Base-by-base conservation (phyloP, 2,329 filamentous ascomycete species). In the Aquanectria penicillioides region DNA sequence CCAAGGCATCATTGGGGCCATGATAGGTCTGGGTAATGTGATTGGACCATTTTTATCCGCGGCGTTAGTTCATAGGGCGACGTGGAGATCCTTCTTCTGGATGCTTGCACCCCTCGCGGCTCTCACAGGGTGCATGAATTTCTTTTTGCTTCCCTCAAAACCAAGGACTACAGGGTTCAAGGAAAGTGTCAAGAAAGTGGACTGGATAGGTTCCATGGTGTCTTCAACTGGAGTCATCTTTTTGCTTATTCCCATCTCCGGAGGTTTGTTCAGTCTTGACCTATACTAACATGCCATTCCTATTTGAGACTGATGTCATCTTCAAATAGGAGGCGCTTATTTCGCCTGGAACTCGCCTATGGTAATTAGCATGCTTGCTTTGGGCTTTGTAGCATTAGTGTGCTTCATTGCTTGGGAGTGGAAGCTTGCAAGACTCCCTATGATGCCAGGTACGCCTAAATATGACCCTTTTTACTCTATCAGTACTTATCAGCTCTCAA, bases 381-480 rank as follows among this genome's bases (percentile, higher is more conserved):
- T 93, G 62, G 91, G 91, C 13, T 71, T 83, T 8, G 59, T 89
- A 13, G 81, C 82, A 3, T 80, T 89, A 50, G 80, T 67, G 9
- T 61, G 91, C 18, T 94, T 94, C 74, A 77, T 89, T 61, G 48
- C 92, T 11, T 85, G 88, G 66, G 91, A 96, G 76, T 87, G 85
- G 80, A 88, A 87, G 64, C 68, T 90, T 29, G 90, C 92, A 36
- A 85, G 82, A 43, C 92, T 90, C 63, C 92, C 92, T 0, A 81
- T 95, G 60, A 92, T 95, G 75, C 92, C 92, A 10, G 36, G 65
- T 66, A 38, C 2, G 6, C 6, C 7, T 29, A 4, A 20, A 8
- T 31, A 23, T 12, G 0, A 61, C 8, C 6, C 3, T 26, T 15
- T 17, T 3, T 26, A 26, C 43, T n/a, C n/a, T n/a, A n/a, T n/a